A percentile compares a stretch with the other conserved stretches of the same genome.
phyloP scores from a whole-genome alignment of 441 rosid genomes.

The Omphalea diandra region DNA sequence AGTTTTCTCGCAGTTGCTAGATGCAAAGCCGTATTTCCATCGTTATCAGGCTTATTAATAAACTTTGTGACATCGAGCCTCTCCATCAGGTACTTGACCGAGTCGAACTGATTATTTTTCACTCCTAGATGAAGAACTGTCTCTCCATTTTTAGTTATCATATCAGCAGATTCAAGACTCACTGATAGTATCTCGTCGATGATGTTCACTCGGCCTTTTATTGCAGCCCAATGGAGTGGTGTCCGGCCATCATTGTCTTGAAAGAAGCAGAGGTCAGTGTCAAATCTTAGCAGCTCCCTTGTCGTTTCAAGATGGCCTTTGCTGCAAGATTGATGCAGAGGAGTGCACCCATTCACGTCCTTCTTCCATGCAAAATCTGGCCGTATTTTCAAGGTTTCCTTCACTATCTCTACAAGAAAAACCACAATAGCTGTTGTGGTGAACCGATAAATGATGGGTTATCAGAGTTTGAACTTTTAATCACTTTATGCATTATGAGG shows the following conservation, averaged over 20 bases:
- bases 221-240: slow-evolving; percentile 50
- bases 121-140: slow-evolving; percentile 50
- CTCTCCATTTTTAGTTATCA: slow-evolving; percentile 38
- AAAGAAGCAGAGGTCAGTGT: slow-evolving; percentile 30
- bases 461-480: too few species aligned
- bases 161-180: slow-evolving; percentile 32
- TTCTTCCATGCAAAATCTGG: slow-evolving; percentile 40
- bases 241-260: slow-evolving; percentile 44
- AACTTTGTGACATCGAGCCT: slow-evolving; percentile 31
- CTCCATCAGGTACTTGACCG: slow-evolving; percentile 40
- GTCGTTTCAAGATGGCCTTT: slow-evolving; percentile 45
- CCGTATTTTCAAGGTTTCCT: slow-evolving; percentile 32
- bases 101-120: slow-evolving; percentile 41
- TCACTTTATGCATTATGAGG: too few species aligned
- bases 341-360: slow-evolving; percentile 33
- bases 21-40: slow-evolving; percentile 52
- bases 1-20: slow-evolving; percentile 48
- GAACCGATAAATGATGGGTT: too few species aligned
- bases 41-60: slow-evolving; percentile 33
- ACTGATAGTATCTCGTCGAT: slow-evolving; percentile 39
- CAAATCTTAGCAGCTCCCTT: slow-evolving; percentile 37
- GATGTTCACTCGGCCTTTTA: slow-evolving; percentile 41
- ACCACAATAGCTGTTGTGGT: too few species aligned
- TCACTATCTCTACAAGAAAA: slow-evolving; percentile 30
- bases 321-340: slow-evolving; percentile 43